Conservation (phyloP, 257 asterid genomes). For the Solanum chilense region DNA sequence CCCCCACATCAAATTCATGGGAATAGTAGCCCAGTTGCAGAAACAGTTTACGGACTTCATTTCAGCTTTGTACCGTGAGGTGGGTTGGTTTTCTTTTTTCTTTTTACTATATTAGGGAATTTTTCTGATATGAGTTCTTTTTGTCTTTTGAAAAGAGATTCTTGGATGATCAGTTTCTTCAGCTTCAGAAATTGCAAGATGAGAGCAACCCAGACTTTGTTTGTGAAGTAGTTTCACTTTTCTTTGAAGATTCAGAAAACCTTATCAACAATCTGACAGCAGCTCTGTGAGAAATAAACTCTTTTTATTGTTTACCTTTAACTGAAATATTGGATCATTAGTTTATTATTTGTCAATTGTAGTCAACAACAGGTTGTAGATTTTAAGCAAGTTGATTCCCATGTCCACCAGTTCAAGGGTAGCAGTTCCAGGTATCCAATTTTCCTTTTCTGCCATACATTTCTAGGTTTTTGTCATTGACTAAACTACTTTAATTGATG, state of each 20-base stretch:
- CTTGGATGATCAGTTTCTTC: slow-evolving; percentile 58
- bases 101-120: neutral
- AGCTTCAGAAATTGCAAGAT: slow-evolving; percentile 64
- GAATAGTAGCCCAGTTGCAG: slow-evolving; percentile 16
- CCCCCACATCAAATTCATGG: neutral
- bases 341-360: neutral
- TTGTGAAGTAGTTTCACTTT: slow-evolving; percentile 56
- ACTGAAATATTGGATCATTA: neutral
- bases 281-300: slow-evolving; percentile 35
- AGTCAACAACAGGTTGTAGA: slow-evolving; percentile 58
- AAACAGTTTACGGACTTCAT: slow-evolving; percentile 15
- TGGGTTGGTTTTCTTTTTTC: neutral
- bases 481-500: neutral
- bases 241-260: slow-evolving; percentile 69
- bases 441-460: neutral
- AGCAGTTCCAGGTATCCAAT: slow-evolving; percentile 58
- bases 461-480: neutral
- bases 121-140: neutral
- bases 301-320: neutral
- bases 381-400: slow-evolving; percentile 58
- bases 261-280: slow-evolving; percentile 42
- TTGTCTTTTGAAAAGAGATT: neutral
- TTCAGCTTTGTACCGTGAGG: slow-evolving; percentile 21
- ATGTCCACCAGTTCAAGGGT: slow-evolving; percentile 70
- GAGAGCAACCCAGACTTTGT: slow-evolving; percentile 71